These are phyloP conservation scores for Eucalyptus caleyi DNA, from an alignment of 345 rosid genomes.

Conservation along the genomic window DNA sequence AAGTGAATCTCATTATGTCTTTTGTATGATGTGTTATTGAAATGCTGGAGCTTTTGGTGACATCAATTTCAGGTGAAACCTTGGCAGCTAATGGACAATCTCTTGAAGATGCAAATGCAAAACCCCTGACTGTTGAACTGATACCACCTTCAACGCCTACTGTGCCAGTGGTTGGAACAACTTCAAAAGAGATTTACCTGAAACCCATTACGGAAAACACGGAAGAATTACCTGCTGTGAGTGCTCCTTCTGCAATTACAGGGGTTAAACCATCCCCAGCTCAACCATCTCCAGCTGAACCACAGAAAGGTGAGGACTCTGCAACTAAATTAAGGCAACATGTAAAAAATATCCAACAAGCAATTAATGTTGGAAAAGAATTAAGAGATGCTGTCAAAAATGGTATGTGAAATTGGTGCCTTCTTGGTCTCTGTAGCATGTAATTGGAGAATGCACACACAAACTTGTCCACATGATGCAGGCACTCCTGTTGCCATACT, in stretches of 20 bases:
- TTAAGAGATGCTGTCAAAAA: background rate
- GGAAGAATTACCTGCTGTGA: no score
- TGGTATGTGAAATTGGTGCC: slow-evolving; percentile 1
- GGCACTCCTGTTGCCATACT: background rate
- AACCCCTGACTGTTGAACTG: background rate
- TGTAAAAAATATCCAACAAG: background rate
- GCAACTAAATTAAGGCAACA: background rate
- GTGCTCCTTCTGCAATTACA: no score
- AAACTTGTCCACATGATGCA: background rate
- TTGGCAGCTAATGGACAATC: background rate
- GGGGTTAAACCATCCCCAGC: background rate
- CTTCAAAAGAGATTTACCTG: no score
- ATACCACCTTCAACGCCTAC: background rate
- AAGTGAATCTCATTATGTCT: background rate
- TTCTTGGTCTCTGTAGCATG: background rate
- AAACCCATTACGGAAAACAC: no score
- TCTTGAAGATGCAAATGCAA: background rate
- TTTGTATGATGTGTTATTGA: background rate
- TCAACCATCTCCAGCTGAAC: slow-evolving; percentile 3
- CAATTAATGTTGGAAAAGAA: background rate
- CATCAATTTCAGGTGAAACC: background rate
- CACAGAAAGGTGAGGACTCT: background rate
- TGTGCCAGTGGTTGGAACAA: background rate
- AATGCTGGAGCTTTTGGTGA: background rate
- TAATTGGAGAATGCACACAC: background rate